Percentiles rank a stretch among this genome's conserved stretches.
Conservation (phyloP, 2,329 filamentous ascomycete genomes). For the Clarireedia hainanense region DNA sequence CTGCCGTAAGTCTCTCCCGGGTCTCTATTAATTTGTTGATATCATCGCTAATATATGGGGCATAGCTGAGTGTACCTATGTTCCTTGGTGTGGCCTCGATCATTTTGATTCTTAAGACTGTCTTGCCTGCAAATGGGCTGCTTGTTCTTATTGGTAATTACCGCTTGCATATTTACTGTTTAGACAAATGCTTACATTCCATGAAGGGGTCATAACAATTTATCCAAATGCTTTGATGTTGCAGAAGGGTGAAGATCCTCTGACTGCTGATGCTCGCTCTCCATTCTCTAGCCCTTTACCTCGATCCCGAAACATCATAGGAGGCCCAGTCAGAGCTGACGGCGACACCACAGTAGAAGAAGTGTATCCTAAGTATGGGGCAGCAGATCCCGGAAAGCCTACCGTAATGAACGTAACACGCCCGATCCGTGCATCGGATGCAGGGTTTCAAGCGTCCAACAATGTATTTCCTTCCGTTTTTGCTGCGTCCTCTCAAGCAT, state of each 20-base stretch:
- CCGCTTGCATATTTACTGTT: not conserved
- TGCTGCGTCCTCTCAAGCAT: conserved; percentile 10
- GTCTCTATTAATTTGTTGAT: not conserved
- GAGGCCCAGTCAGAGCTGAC: not conserved
- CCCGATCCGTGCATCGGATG: too few species aligned
- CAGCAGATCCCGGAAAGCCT: too few species aligned
- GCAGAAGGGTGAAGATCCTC: conserved; percentile 17
- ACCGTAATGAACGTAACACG: too few species aligned
- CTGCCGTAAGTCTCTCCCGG: conserved; percentile 17
- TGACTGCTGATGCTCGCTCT: conserved; percentile 26
- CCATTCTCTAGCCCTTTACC: conserved; percentile 23
- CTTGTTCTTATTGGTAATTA: conserved; percentile 27
- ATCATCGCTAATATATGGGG: conserved; percentile 12
- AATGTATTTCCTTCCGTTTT: conserved; percentile 21
- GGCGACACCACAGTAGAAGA: not conserved
- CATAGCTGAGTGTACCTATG: conserved; percentile 27
- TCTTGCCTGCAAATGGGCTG: conserved; percentile 26
- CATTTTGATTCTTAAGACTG: conserved; percentile 24
- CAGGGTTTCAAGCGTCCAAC: conserved; percentile 24
- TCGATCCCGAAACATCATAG: conserved; percentile 16
- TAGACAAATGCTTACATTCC: too few species aligned
- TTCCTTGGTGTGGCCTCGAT: conserved; percentile 25
- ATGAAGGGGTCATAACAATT: conserved; percentile 22
- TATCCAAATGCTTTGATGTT: conserved; percentile 21
- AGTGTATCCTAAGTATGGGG: too few species aligned